phyloP scores from a whole-genome alignment of 176 grass and related monocot genomes.

The Zea luxurians region DNA sequence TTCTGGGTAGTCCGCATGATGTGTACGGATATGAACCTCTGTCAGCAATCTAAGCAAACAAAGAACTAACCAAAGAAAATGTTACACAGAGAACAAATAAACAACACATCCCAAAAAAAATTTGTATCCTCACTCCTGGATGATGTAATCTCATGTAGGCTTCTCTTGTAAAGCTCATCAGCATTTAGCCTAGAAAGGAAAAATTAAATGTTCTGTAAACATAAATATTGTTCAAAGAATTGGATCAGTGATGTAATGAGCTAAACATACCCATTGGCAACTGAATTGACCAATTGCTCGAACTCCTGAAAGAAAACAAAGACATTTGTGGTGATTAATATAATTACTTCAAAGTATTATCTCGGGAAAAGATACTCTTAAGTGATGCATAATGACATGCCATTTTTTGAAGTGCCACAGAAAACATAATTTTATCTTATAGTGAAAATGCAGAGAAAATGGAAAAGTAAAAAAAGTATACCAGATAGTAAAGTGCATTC shows the following conservation, averaged over 20 bases:
- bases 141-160: conserved; percentile 1
- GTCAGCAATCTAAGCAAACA: conserved; percentile 39
- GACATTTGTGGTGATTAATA: background rate
- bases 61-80: conserved; percentile 34
- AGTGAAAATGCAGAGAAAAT: background rate
- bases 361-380: background rate
- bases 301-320: conserved; percentile 40
- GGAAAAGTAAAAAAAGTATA: background rate
- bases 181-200: conserved; percentile 4
- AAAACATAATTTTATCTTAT: background rate
- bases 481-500: background rate
- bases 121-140: conserved; percentile 35
- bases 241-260: background rate
- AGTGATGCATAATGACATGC: background rate
- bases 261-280: conserved; percentile 26
- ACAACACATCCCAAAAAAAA: conserved; percentile 12
- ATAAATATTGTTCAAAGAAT: background rate
- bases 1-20: background rate
- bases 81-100: conserved; percentile 8
- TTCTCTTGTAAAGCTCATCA: conserved; percentile 26
- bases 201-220: background rate
- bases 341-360: background rate
- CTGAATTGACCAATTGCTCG: conserved; percentile 9
- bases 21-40: conserved; percentile 28
- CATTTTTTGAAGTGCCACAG: background rate